Evolutionary conservation across 2,329 filamentous ascomycete genomes (phyloP), one percentile per base, ranked within the genome.

Genomic region (Aspergillus ibericus): DNA sequence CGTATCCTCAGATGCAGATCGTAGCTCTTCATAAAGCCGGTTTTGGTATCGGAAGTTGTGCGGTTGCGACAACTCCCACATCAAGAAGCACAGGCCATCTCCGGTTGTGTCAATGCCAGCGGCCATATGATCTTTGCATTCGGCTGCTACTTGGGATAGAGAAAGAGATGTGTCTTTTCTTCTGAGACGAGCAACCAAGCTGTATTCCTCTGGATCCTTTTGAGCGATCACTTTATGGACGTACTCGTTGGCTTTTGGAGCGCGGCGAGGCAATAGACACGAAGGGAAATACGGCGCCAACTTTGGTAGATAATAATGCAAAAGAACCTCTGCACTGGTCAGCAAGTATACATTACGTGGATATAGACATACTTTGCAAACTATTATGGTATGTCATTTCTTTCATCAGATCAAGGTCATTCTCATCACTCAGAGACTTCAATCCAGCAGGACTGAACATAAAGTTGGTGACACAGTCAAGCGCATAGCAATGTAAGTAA

Each of bases 81-180:
- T 87, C 12, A 90, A 77, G 67, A 90, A 90, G 67, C 86, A 89
- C 0, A 90, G 77, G 0, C 81, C 86, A 63, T 90, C 88, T 15
- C 87, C 87, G 0, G 88, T 90, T 0, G 88, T 90, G 65, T 90
- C 88, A 59, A 90, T 89, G 0, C 88, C 88, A 0, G 88, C 88
- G 0, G 83, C 85, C 84, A 90, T 86, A 70, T 90, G 88, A 65
- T 90, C 88, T 57, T 88, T 82, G 65, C 85, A 88, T 72, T 91
- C 88, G 18, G 87, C 87, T 0, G 86, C 86, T 62, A 85, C 81
- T 65, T 87, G 82, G 3, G 84, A 73, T 3, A 77, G 71, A 34
- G 83, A 78, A 34, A 88, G 77, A 4, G 77, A 72, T 2, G 66
- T 75, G 63, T 66, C 74, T 71, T 74, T 85, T 78, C 66, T 85